Base-by-base conservation (phyloP, 208 protist genomes). In the Trypanosoma theileri region DNA sequence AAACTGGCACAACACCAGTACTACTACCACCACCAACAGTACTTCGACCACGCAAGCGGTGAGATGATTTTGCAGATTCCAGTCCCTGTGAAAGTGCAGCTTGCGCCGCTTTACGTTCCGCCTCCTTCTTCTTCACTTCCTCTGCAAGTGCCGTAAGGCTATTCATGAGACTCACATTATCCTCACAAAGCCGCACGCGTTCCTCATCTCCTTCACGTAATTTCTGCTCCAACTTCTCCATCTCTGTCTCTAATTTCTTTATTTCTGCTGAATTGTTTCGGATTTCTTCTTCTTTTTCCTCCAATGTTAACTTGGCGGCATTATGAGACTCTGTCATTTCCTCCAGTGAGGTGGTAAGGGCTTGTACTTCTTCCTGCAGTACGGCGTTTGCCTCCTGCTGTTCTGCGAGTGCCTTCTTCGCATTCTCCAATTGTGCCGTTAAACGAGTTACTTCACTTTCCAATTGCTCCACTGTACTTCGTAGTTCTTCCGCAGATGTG, bases 111-210 rank as follows among this genome's bases (percentile, higher is more conserved):
- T 72, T 73, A 45, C 86, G 82, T 65, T 90, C 83, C 54, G 72
- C 72, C 59, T 91, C 81, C 11, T 82, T 71, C 71, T 78, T 72
- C 53, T 75, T 69, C 24, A 94, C 74, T 12, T 81, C 88, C 55
- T 79, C 71, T 62, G 84, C 64, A 7, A 94, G 78, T 13, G 80
- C 80, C n/a, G 66, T 67, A 21, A 91, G 67, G 45, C 75, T 81
- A 22, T 62, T 66, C 13, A 94, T 85, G 48, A 94, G 80, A 24
- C 69, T 67, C 8, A 73, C 58, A 72, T 91, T 94, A 66, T 94
- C 84, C 0, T 59, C 35, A 45, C 68, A 82, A 54, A 91, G 81
- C 28, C 59, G 41, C 11, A 63, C 67, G 10, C 79, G 72, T 45
- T 89, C 84, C n/a, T 75, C 75, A 13, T 81, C 73, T 0, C 26